phyloP scores from a whole-genome alignment of 352 stramenopile species.

The Blastocystis sp. region DNA sequence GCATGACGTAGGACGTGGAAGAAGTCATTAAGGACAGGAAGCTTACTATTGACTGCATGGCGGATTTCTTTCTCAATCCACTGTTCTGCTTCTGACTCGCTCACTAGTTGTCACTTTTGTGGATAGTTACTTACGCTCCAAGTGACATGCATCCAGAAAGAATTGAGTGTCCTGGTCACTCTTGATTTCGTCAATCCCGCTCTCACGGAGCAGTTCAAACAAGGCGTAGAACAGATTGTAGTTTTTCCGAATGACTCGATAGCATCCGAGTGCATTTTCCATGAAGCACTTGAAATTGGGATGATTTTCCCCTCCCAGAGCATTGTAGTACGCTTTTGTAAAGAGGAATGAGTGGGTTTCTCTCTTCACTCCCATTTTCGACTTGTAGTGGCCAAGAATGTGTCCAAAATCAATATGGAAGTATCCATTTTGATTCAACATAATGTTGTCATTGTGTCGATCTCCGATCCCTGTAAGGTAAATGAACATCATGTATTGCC shows the following conservation, averaged over 20 bases:
- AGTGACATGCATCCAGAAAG: conserved; percentile 6
- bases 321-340: conserved; percentile 77
- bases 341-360: conserved; percentile 84
- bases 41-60: conserved; percentile 39
- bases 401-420: conserved; percentile 94
- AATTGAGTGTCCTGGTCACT: conserved; percentile 28
- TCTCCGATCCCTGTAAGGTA: conserved; percentile 86
- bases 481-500: conserved; percentile 52
- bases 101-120: background rate
- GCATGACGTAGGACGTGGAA: conserved; percentile 57
- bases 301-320: conserved; percentile 74
- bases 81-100: background rate
- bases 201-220: conserved; percentile 39
- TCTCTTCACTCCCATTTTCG: conserved; percentile 79
- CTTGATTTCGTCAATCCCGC: conserved; percentile 27
- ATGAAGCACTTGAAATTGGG: conserved; percentile 73
- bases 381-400: conserved; percentile 89
- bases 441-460: conserved; percentile 88
- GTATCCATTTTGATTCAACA: conserved; percentile 82
- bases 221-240: conserved; percentile 30
- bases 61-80: conserved; percentile 3
- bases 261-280: conserved; percentile 1
- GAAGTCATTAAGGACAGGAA: conserved; percentile 56
- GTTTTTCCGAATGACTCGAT: conserved; percentile 23
- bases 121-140: conserved; percentile 3